These are phyloP conservation scores for Eragrostis tef DNA, from an alignment of 202 grass and related monocot genomes.

Conservation along the genomic window DNA sequence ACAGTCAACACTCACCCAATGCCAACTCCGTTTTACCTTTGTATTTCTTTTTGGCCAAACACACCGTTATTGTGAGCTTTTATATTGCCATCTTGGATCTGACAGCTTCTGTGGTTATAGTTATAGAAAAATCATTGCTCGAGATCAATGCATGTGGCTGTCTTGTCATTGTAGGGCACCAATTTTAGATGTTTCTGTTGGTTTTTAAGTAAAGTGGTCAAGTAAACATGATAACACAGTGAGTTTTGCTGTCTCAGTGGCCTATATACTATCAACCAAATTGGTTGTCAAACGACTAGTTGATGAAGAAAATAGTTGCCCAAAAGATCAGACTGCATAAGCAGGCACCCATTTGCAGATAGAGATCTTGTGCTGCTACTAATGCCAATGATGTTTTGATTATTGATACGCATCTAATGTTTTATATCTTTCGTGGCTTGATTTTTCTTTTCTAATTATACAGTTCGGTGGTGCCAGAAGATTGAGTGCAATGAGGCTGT, in stretches of 20 bases:
- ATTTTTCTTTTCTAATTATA: neutral
- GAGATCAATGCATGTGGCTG: neutral
- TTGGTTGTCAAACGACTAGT: neutral
- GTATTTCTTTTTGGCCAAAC: neutral
- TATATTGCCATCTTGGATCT: neutral
- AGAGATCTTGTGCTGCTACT: neutral
- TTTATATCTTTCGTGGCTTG: neutral
- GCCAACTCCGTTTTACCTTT: neutral
- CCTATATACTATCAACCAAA: neutral
- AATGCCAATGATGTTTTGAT: neutral
- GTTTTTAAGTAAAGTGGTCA: neutral
- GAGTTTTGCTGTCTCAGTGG: neutral
- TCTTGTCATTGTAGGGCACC: neutral
- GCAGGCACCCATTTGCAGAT: neutral
- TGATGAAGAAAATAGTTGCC: neutral
- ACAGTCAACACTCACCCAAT: neutral
- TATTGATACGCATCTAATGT: neutral
- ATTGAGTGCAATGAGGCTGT: constrained; percentile 20
- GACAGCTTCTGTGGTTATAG: neutral
- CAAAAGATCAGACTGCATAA: neutral
- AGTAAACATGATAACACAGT: neutral
- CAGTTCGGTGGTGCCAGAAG: constrained; percentile 30
- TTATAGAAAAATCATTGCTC: neutral
- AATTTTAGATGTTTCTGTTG: neutral
- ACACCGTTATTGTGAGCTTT: neutral